Evolutionary conservation across 495 filamentous ascomycete genomes (phyloP), one percentile per base, ranked within the genome.

Genomic region (Rhypophila decipiens): DNA sequence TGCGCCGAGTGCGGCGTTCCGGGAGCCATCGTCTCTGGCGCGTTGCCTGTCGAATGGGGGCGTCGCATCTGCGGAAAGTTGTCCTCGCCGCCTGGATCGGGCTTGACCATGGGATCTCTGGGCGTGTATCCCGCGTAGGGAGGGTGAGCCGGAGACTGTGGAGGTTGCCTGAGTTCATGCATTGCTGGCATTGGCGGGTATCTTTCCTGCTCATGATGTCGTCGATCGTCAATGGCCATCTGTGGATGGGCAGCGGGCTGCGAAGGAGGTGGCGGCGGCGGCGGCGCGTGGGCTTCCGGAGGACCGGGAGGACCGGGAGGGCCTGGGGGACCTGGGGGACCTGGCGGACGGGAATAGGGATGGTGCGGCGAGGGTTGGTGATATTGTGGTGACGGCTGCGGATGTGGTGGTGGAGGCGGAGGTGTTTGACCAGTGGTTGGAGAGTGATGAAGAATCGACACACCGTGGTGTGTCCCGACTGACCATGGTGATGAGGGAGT

Each of bases 181-280:
- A 76, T 76, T 49, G 67, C 65, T 47, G 70, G 71, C 63, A 76
- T 76, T 49, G 67, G 66, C 48, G 70, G 70, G 51, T 60, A 74
- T 39, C 60, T 60, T 29, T 72, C 72, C 50, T 65, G 63, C 44
- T 75, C 72, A 72, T 72, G 71, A 49, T 73, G 71, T 39, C 69
- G 67, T 51, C 69, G 72, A 59, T 74, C 72, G 55, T 71, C 66
- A 50, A 65, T 46, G 49, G 69, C 64, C 21, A 46, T 37, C 11
- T 43, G 44, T 17, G 33, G 51, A 10, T 27, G 49, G 9, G 18
- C 38, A 37, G 29, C 37, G 15, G 33, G 44, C n/a, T 42, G 51
- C 17, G 49, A 57, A 21, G 43, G 48, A 1, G 54, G 44, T 15
- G 49, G 56, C 20, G 49, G 53, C 2, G 43, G 56, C 2, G 50